phyloP scores from a whole-genome alignment of 345 rosid species.

The Salix suchowensis region DNA sequence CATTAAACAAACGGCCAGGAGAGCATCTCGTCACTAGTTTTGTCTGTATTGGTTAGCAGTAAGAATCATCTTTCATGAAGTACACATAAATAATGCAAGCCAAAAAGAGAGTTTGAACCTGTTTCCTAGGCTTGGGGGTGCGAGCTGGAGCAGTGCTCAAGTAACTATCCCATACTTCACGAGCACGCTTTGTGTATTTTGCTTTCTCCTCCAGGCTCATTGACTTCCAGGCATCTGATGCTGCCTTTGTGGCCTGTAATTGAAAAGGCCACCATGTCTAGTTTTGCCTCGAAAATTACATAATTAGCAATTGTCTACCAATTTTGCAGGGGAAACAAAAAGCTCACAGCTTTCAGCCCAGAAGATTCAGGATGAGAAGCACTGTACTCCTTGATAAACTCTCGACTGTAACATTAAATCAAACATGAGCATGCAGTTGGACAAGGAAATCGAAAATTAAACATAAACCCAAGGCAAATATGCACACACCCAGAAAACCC shows the following conservation, averaged over 20 bases:
- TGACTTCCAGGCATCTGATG: slow-evolving; percentile 46
- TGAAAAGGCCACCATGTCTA: neutral
- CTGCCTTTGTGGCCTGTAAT: slow-evolving; percentile 46
- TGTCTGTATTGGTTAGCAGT: slow-evolving; percentile 31
- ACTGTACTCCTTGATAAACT: slow-evolving; percentile 44
- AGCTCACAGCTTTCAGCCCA: slow-evolving; percentile 46
- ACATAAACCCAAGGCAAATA: neutral
- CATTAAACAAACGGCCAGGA: slow-evolving; percentile 45
- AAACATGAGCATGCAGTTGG: slow-evolving; percentile 7
- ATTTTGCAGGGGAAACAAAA: slow-evolving; percentile 3
- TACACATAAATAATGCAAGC: neutral
- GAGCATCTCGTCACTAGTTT: slow-evolving; percentile 49
- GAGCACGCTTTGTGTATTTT: slow-evolving; percentile 40
- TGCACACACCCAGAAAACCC: neutral
- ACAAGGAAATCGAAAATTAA: neutral
- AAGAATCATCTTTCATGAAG: slow-evolving; percentile 8
- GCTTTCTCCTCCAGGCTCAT: slow-evolving; percentile 44
- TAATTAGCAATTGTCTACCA: slow-evolving; percentile 1
- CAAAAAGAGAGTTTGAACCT: slow-evolving; percentile 23
- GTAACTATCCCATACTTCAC: slow-evolving; percentile 50
- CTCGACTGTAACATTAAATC: slow-evolving; percentile 33
- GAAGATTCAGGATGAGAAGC: slow-evolving; percentile 48
- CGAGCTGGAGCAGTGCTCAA: slow-evolving; percentile 39
- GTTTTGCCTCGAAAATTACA: neutral
- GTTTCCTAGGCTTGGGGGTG: slow-evolving; percentile 37